phyloP scores from a whole-genome alignment of 345 rosid species.

The Lumnitzera littorea region DNA sequence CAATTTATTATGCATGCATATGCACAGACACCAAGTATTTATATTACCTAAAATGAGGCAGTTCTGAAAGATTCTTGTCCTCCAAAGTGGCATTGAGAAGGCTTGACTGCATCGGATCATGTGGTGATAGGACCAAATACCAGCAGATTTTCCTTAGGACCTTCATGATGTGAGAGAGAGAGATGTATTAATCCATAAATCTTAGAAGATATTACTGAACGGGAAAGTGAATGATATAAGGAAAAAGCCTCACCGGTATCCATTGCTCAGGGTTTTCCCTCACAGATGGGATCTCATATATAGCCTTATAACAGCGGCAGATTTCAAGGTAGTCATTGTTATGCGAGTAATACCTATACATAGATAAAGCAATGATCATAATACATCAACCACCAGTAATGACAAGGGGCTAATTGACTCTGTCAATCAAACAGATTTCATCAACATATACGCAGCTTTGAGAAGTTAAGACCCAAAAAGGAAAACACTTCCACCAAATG shows the following conservation, averaged over 20 bases:
- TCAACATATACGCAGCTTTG: no score
- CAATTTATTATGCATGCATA: background rate
- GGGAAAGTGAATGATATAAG: background rate
- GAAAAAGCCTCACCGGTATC: constrained; percentile 51
- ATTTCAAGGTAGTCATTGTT: constrained; percentile 84
- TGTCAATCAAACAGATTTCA: no score
- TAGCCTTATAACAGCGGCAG: constrained; percentile 86
- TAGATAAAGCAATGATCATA: background rate
- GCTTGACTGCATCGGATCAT: constrained; percentile 83
- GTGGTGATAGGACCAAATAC: constrained; percentile 72
- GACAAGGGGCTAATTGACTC: no score
- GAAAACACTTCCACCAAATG: no score
- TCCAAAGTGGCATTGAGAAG: constrained; percentile 75
- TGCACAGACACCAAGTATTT: no score
- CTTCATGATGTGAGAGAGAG: constrained; percentile 16
- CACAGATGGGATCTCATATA: constrained; percentile 86
- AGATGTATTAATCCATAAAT: background rate
- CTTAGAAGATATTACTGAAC: background rate
- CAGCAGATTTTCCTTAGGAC: constrained; percentile 85
- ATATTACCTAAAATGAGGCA: constrained; percentile 69
- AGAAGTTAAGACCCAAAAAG: no score
- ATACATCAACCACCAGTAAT: no score
- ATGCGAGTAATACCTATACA: constrained; percentile 68
- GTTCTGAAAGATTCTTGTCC: constrained; percentile 78
- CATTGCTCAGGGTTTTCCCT: constrained; percentile 67